A percentile compares a stretch with the other conserved stretches of the same genome.
Evolutionary conservation across 2,329 filamentous ascomycete genomes (phyloP).

Genomic region (Fonsecaea erecta): DNA sequence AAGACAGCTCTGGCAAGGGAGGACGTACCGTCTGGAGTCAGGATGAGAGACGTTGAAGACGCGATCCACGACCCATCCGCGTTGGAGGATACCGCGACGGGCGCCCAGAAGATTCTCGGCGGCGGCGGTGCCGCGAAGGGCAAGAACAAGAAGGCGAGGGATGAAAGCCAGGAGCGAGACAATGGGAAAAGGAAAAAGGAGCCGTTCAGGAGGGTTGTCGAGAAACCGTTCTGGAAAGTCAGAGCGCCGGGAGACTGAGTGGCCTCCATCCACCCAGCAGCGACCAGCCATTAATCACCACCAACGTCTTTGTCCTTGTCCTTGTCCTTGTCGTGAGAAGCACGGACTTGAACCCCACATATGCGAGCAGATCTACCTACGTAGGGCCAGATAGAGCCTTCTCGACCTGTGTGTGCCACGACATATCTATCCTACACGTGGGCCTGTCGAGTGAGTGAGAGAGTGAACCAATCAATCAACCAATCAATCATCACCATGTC

Average conservation of each 20-base stretch:
- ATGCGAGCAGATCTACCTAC: too few relatives aligned
- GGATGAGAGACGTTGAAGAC: background rate
- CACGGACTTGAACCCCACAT: too few relatives aligned
- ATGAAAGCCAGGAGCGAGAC: background rate
- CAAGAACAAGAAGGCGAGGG: conserved; percentile 15
- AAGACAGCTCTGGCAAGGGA: background rate
- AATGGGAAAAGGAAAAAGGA: background rate
- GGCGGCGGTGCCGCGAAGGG: conserved; percentile 1
- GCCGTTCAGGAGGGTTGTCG: conserved; percentile 22
- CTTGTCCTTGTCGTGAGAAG: too few relatives aligned
- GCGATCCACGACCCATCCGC: background rate
- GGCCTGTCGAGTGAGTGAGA: too few relatives aligned
- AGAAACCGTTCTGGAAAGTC: conserved; percentile 33
- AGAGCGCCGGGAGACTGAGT: conserved; percentile 18
- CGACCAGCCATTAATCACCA: too few relatives aligned
- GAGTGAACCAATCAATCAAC: too few relatives aligned
- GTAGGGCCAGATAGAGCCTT: too few relatives aligned
- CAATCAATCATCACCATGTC: too few relatives aligned
- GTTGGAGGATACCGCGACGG: background rate
- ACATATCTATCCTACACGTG: too few relatives aligned
- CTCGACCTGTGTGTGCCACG: too few relatives aligned
- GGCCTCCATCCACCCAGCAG: too few relatives aligned
- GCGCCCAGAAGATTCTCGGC: conserved; percentile 19
- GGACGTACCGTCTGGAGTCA: background rate
- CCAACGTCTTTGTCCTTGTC: too few relatives aligned